Conservation (phyloP, 106 monocot genomes). For the Cymbidium sinense region DNA sequence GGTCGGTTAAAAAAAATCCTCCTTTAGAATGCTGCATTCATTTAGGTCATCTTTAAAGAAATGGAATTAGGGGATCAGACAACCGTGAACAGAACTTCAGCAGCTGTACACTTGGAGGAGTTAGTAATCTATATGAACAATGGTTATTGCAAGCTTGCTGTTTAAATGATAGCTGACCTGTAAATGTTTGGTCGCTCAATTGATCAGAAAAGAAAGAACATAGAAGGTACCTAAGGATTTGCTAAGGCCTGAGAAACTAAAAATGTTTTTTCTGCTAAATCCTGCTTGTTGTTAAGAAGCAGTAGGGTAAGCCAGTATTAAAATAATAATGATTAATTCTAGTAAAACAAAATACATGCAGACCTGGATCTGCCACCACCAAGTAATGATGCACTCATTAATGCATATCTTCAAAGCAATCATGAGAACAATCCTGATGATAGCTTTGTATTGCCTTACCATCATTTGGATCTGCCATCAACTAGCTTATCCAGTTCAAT, state of each 20-base stretch:
- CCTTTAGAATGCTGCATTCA: no score
- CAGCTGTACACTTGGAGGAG: no score
- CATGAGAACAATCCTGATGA: not conserved
- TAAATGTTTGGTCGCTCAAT: no score
- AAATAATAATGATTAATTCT: conserved; percentile 14
- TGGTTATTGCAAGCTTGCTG: no score
- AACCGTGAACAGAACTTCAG: no score
- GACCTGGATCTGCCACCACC: conserved; percentile 47
- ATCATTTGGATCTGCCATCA: no score
- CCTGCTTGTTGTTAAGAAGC: not conserved
- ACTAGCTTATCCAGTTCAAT: conserved; percentile 16
- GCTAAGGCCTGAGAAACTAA: not conserved
- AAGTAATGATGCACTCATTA: conserved; percentile 30
- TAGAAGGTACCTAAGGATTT: conserved; percentile 4
- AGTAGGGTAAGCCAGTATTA: not conserved
- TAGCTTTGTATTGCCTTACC: conserved; percentile 5
- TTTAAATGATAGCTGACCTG: no score
- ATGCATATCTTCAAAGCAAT: not conserved
- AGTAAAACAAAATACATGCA: conserved; percentile 48
- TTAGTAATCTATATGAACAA: no score
- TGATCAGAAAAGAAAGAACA: conserved; percentile 6
- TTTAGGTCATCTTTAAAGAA: no score
- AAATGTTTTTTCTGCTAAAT: not conserved
- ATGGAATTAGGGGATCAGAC: no score
- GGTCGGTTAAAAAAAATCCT: no score